These are phyloP conservation scores for Eucalyptus marginata DNA, from an alignment of 345 rosid genomes.

Conservation along the genomic window DNA sequence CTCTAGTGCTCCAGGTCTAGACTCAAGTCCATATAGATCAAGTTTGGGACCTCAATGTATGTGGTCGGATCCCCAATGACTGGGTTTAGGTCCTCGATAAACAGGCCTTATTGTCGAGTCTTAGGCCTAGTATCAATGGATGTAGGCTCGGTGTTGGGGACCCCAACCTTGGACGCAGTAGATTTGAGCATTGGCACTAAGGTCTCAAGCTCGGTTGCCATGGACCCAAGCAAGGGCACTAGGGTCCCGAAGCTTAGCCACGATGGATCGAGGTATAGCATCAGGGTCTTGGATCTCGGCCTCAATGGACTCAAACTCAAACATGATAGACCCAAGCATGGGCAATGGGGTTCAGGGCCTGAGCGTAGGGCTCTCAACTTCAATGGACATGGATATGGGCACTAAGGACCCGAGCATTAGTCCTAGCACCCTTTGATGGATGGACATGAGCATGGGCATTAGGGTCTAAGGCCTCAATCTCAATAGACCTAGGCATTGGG, in stretches of 20 bases:
- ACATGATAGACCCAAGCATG: neutral
- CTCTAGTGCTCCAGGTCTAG: accelerated
- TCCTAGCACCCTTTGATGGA: accelerated
- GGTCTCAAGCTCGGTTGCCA: neutral
- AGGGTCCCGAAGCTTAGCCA: neutral
- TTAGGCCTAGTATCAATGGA: neutral
- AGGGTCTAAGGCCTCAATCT: neutral
- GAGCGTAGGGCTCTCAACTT: accelerated
- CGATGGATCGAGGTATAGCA: neutral
- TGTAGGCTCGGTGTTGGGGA: neutral
- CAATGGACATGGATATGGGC: neutral
- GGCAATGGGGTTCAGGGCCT: neutral
- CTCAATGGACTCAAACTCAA: neutral
- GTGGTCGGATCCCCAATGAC: neutral
- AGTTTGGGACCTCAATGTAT: neutral
- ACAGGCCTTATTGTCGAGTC: neutral
- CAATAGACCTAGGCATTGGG: neutral
- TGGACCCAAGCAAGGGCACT: neutral
- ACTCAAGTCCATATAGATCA: neutral
- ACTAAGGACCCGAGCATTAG: neutral
- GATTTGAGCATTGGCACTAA: neutral
- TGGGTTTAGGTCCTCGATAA: neutral
- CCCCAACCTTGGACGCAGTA: accelerated
- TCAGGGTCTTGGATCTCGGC: neutral
- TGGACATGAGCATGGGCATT: neutral